Conservation (phyloP, 1,284 basidiomycete species). For the Malassezia restricta region DNA sequence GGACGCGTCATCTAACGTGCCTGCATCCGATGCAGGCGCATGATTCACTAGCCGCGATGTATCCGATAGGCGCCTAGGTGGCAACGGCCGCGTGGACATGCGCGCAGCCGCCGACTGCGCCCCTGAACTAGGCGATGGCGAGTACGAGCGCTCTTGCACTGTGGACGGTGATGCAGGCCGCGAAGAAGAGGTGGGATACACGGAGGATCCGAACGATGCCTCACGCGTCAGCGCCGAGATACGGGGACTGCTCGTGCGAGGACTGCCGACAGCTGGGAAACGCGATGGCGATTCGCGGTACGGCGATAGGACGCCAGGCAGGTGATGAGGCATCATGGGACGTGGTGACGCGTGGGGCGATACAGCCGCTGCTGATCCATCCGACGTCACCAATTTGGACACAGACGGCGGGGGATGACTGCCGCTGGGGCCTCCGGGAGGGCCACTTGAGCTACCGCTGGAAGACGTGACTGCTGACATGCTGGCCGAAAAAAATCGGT, state of each 20-base stretch:
- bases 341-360: conserved; percentile 35
- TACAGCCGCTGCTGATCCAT: conserved; percentile 17
- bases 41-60: not conserved
- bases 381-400: conserved; percentile 3
- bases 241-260: conserved; percentile 23
- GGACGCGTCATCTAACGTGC: conserved; percentile 4
- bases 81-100: conserved; percentile 11
- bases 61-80: conserved; percentile 8
- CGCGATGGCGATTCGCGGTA: conserved; percentile 36
- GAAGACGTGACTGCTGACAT: too few species aligned
- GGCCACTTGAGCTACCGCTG: too few species aligned
- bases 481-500: too few species aligned
- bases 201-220: conserved; percentile 22
- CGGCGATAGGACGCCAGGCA: conserved; percentile 32
- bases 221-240: conserved; percentile 38
- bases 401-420: not conserved
- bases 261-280: conserved; percentile 25
- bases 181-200: conserved; percentile 35
- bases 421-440: too few species aligned
- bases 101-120: conserved; percentile 12
- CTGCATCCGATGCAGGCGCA: not conserved
- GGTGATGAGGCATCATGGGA: conserved; percentile 25
- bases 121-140: conserved; percentile 17
- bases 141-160: conserved; percentile 16
- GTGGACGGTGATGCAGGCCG: conserved; percentile 26